These are phyloP conservation scores for Trypanosoma conorhini DNA, from an alignment of 208 protist genomes.

Conservation along the genomic window DNA sequence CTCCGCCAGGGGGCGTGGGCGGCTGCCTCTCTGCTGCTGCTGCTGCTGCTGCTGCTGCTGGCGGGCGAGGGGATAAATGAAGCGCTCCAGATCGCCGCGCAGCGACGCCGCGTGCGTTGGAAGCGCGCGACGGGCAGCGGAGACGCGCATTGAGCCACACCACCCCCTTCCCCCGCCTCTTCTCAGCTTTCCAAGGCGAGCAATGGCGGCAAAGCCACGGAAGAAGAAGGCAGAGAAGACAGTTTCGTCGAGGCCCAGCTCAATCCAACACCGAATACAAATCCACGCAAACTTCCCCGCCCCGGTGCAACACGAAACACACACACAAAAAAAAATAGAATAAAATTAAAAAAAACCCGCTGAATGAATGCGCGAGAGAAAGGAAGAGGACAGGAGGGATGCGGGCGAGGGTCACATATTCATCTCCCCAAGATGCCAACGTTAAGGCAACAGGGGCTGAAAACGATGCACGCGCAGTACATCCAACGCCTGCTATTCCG, in stretches of 20 bases:
- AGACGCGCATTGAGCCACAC: constrained; percentile 4
- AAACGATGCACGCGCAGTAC: too few species aligned
- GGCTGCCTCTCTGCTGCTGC: not conserved
- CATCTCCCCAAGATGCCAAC: too few species aligned
- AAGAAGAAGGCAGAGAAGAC: not conserved
- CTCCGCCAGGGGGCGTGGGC: not conserved
- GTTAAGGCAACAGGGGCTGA: too few species aligned
- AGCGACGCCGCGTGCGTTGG: constrained; percentile 3
- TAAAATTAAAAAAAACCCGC: not conserved
- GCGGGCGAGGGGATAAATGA: constrained; percentile 24
- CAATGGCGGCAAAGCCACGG: not conserved
- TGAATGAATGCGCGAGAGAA: too few species aligned
- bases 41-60: constrained; percentile 6
- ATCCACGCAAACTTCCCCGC: not conserved
- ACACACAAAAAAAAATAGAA: not conserved
- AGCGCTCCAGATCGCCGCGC: constrained; percentile 19
- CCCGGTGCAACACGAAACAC: not conserved
- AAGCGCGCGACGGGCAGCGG: not conserved
- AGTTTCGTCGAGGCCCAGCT: not conserved
- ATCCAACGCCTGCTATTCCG: too few species aligned
- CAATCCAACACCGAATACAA: not conserved
- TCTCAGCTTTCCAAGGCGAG: not conserved
- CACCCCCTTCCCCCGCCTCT: not conserved
- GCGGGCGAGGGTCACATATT: too few species aligned
- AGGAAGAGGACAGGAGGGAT: too few species aligned